Evolutionary conservation across 2,329 filamentous ascomycete genomes (phyloP), one percentile per base, ranked within the genome.

Genomic region (Xylaria sp.): DNA sequence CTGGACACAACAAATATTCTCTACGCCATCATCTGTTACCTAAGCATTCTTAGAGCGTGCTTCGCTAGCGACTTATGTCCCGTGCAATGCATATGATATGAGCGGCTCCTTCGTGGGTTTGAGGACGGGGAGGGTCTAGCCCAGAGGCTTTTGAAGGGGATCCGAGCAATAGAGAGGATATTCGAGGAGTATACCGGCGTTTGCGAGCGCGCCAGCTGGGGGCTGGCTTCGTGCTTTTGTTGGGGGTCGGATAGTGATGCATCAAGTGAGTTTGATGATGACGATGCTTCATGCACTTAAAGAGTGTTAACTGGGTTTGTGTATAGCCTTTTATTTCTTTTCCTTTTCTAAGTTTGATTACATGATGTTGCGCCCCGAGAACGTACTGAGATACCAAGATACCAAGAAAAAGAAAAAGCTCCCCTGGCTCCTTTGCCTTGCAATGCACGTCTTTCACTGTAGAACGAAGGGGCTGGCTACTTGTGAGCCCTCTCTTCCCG

Each of bases 1-100:
- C 64, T 21, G 59, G 68, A 65, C 35, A 61, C 23, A 40, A 66
- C 70, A 57, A 50, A 53, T 32, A 70, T 72, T 63, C 54, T 57
- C 59, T 67, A 69, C 63, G 23, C 44, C 53, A 65, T 65, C 61
- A 65, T 69, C 47, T 62, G 40, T 61, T 63, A 60, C 44, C 44
- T 44, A 23, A 63, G 69, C 70, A 62, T 70, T 54, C 42, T 25
- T 69, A 60, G 40, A 44, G 47, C 25, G 42, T 58, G 61, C 64
- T 69, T 60, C 48, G 32, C 37, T 48, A 40, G 27, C 25, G 42
- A 61, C 2, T 44, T 42, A 47, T 44, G 60, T 27, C 51, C 40
- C 58, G 64, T 57, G 29, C 48, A 63, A 55, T 48, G 54, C 66
- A 67, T 55, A 63, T 37, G 55, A 58, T 59, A 23, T 23, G 37